Base-by-base conservation (phyloP, 345 rosid genomes). In the Hibiscus mutabilis region DNA sequence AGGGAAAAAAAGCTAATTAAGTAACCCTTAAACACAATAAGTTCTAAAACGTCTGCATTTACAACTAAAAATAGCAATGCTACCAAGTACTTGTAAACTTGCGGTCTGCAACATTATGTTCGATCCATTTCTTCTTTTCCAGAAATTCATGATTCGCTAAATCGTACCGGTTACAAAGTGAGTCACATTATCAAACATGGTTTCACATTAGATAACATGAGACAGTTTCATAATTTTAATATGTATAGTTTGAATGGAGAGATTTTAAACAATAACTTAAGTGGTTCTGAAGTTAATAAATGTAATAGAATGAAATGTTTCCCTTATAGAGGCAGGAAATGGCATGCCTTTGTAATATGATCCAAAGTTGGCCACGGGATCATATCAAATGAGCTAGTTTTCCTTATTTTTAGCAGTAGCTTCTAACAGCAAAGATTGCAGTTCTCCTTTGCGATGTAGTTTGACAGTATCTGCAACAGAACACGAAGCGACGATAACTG, bases 401-500 rank as follows among this genome's bases (percentile, higher is more conserved):
- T 86, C 58, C 31, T 60, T 52, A 9, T 51, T 80, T 22, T 78
- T 77, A 19, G 82, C 84, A 33, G 78, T 85, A 76, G 93, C 91
- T 80, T 84, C 85, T 24, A 83, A 79, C 72, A 94, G 77, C 88
- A 94, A 76, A 24, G 82, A 8, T 74, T 85, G 85, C 44, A 94
- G 83, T 44, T 91, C 93, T 60, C 97, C 93, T 69, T 83, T 90
- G 73, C 84, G 83, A 66, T 88, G 72, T 66, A 91, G 81, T 81
- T 85, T 91, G 81, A 91, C 76, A 33, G 97, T 94, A 75, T 91
- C 98, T 94, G 90, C 78, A 78, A 9, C 52, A 82, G 33, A 75
- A 78, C 11, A 75, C 16, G 40, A 81, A 67, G 42, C 42, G 66
- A 29, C n/a, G 60, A 13, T 25, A 46, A 9, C 14, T n/a, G 15